Percentiles rank a stretch among this genome's conserved stretches.
phyloP scores from a whole-genome alignment of 805 yeast genomes.

The Yarrowia deformans region DNA sequence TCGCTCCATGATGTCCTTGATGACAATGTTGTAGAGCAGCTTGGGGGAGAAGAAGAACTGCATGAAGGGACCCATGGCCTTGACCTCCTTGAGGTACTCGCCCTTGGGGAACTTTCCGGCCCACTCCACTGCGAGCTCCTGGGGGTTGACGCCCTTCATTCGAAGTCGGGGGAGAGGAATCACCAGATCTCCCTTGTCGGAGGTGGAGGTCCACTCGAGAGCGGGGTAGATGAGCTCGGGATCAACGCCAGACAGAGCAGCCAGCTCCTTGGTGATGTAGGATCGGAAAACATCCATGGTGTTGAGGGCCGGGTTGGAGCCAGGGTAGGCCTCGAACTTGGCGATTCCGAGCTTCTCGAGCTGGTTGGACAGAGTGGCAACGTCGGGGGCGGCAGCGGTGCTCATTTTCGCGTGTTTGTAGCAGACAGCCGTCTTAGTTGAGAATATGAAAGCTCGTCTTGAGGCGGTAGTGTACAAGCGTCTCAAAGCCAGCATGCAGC shows the following conservation, averaged over 20 bases:
- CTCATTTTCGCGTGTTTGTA: slow-evolving; percentile 8
- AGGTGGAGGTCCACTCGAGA: slow-evolving; percentile 82
- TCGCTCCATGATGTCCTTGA: slow-evolving; percentile 71
- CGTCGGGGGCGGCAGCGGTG: slow-evolving; percentile 31
- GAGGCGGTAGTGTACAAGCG: slow-evolving; percentile 26
- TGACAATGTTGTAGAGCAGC: slow-evolving; percentile 69
- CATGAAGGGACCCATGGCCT: slow-evolving; percentile 86
- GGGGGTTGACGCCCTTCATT: slow-evolving; percentile 83
- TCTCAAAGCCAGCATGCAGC: slow-evolving; percentile 33
- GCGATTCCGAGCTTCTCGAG: slow-evolving; percentile 41
- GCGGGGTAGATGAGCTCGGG: slow-evolving; percentile 76
- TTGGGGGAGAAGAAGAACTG: slow-evolving; percentile 83
- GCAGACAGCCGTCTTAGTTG: background rate
- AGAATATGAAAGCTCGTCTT: background rate
- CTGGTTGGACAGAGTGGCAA: background rate
- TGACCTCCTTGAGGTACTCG: slow-evolving; percentile 70
- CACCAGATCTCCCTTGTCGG: slow-evolving; percentile 91
- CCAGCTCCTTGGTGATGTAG: slow-evolving; percentile 81
- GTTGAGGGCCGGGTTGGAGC: slow-evolving; percentile 78
- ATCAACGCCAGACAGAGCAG: slow-evolving; percentile 75
- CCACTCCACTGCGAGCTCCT: slow-evolving; percentile 76
- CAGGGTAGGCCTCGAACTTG: slow-evolving; percentile 48
- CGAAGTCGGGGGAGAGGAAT: slow-evolving; percentile 91
- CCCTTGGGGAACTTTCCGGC: slow-evolving; percentile 78
- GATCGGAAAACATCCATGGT: slow-evolving; percentile 89